Evolutionary conservation across 2,329 filamentous ascomycete genomes (phyloP), one percentile per base, ranked within the genome.

Genomic region (Ophiostoma ulmi): DNA sequence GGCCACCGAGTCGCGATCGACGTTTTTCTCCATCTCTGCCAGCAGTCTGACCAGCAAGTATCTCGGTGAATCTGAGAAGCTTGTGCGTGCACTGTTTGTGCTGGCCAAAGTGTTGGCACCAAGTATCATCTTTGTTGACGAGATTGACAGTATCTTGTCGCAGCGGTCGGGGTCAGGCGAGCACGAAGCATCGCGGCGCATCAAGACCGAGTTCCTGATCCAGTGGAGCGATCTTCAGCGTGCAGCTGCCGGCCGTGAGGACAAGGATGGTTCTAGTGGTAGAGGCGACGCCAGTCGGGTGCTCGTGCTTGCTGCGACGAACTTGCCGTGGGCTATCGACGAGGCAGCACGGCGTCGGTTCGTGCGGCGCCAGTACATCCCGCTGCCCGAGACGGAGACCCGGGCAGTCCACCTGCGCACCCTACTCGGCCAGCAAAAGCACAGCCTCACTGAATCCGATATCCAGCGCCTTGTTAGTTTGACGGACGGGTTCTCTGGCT

Each of bases 121-220:
- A 0, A 95, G 91, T 73, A 98, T 99, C 78, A 98, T 99, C 72
- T 99, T 99, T 75, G 93, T 99, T 5, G 95, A 99, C 76, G 95
- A 99, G 78, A 99, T 99, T 73, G 95, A 99, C 78, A 97, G 94
- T 0, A 82, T 99, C 0, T 85, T 99, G 0, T 97, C 93, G 0
- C 88, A 93, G 20, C 86, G 95, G 69, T 91, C 91, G 7, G 92
- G 92, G 0, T 90, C 90, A 3, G 90, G 92, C 0, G 95, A 98
- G 77, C 92, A 98, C 76, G 95, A 99, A 80, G 93, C 95, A 0
- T 97, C 93, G 0, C 86, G 94, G 71, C 87, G 95, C 70, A 97
- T 97, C 77, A 99, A 99, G 81, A 99, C 95, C 0, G 95, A 99
- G 77, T 99, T 99, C 76, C 82, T 99, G 39, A 97, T 99, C 38